phyloP scores from a whole-genome alignment of 768 basidiomycete species.

The Leucosporidium creatinivorum region DNA sequence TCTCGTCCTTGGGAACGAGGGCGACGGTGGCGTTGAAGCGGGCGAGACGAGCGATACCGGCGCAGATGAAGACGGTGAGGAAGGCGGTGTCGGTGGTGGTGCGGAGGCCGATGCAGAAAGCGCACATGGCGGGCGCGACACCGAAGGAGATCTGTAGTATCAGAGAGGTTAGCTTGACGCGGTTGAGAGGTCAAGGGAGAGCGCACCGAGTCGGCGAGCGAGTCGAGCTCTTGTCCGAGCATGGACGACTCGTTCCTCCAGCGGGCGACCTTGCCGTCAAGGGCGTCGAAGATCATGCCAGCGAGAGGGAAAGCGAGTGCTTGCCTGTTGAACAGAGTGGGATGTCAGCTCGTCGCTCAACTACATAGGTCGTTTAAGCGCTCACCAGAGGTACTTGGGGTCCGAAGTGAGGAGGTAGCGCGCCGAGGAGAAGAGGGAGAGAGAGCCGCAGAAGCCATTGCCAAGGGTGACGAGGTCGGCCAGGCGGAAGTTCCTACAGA shows the following conservation, averaged over 20 bases:
- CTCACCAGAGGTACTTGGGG: slow-evolving; percentile 62
- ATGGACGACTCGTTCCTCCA: slow-evolving; percentile 94
- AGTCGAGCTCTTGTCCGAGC: slow-evolving; percentile 95
- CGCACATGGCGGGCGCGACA: slow-evolving; percentile 86
- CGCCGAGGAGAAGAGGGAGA: slow-evolving; percentile 88
- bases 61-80: slow-evolving; percentile 85
- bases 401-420: slow-evolving; percentile 76
- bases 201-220: slow-evolving; percentile 85
- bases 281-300: slow-evolving; percentile 93
- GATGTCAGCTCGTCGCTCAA: neutral
- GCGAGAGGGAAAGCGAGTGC: slow-evolving; percentile 84
- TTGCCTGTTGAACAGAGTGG: slow-evolving; percentile 41
- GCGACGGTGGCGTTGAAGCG: slow-evolving; percentile 99
- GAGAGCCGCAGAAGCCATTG: slow-evolving; percentile 96
- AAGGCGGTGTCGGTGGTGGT: slow-evolving; percentile 83
- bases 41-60: slow-evolving; percentile 90
- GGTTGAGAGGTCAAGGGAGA: neutral
- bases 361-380: neutral
- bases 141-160: slow-evolving; percentile 81
- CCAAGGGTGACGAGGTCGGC: slow-evolving; percentile 97
- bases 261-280: slow-evolving; percentile 95
- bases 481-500: slow-evolving; percentile 80
- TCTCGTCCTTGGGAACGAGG: slow-evolving; percentile 72
- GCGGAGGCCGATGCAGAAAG: slow-evolving; percentile 77
- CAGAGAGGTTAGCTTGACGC: neutral